Percentiles rank a stretch among this genome's conserved stretches.
phyloP scores from a whole-genome alignment of 805 yeast genomes.

The Martiniozyma abietophila region DNA sequence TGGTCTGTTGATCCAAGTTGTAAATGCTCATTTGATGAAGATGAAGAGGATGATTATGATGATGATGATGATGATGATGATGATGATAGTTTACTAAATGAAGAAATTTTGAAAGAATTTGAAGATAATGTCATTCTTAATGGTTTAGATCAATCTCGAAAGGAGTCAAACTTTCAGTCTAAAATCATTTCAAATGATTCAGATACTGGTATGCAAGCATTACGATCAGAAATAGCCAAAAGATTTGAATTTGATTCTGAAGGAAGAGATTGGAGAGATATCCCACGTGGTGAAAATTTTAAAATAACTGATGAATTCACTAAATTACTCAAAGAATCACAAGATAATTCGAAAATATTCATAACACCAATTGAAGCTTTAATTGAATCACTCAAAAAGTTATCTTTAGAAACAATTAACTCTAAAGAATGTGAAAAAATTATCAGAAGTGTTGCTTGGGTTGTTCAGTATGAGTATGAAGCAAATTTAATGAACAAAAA shows the following conservation, averaged over 20 bases:
- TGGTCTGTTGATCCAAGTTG: constrained; percentile 31
- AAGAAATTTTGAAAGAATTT: constrained; percentile 1
- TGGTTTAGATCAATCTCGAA: no score
- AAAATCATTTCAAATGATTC: no score
- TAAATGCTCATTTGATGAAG: constrained; percentile 23
- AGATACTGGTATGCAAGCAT: constrained; percentile 23
- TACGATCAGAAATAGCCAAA: constrained; percentile 25
- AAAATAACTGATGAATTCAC: constrained; percentile 24
- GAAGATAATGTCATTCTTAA: neutral
- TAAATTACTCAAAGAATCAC: constrained; percentile 17
- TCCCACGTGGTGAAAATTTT: constrained; percentile 51
- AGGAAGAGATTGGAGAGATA: constrained; percentile 67
- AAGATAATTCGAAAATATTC: constrained; percentile 16
- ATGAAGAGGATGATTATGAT: constrained; percentile 15
- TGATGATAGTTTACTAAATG: constrained; percentile 10
- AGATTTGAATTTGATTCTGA: constrained; percentile 43
- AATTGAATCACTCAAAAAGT: constrained; percentile 15
- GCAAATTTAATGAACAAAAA: constrained; percentile 17
- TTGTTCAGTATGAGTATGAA: constrained; percentile 29
- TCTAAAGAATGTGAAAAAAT: constrained; percentile 30
- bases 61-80: constrained; percentile 11
- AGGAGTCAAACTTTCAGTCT: no score
- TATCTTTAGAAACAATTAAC: constrained; percentile 22
- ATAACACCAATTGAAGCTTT: constrained; percentile 23
- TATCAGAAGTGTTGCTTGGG: constrained; percentile 43